Conservation (phyloP, 495 filamentous ascomycete genomes). For the Annulohypoxylon nitens region DNA sequence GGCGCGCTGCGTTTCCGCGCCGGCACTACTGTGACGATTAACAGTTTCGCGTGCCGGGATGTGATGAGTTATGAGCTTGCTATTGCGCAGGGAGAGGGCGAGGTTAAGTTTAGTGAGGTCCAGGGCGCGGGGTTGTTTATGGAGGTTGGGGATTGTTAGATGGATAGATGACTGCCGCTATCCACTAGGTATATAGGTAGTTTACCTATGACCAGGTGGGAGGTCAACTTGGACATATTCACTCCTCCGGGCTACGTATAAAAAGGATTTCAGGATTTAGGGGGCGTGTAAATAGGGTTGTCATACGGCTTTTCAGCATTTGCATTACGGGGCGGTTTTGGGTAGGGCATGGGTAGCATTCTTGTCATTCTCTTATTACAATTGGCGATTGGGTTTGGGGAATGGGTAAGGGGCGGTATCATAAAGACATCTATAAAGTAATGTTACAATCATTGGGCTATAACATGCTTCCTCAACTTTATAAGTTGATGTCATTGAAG, state of each 20-base stretch:
- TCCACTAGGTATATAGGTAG: too few relatives aligned
- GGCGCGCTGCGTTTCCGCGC: slow-evolving; percentile 47
- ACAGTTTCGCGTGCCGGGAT: slow-evolving; percentile 53
- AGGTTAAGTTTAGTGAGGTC: slow-evolving; percentile 36
- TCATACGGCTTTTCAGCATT: not conserved
- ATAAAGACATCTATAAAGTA: not conserved
- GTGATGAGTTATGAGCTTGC: slow-evolving; percentile 48
- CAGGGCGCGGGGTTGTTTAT: slow-evolving; percentile 38
- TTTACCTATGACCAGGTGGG: too few relatives aligned
- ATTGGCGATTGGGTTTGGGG: not conserved
- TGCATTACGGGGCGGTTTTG: slow-evolving; percentile 3
- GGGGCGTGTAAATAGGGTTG: not conserved
- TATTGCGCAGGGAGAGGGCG: slow-evolving; percentile 35
- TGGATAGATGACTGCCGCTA: too few relatives aligned
- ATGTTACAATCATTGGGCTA: not conserved
- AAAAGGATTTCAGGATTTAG: not conserved
- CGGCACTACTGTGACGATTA: slow-evolving; percentile 34
- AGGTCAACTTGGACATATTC: not conserved
- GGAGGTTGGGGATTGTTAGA: slow-evolving; percentile 30
- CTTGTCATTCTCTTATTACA: not conserved
- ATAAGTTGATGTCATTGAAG: not conserved
- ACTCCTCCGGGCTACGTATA: not conserved
- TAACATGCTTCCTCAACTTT: too few relatives aligned
- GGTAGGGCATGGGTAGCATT: not conserved
- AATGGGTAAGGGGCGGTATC: not conserved